Percentiles rank a stretch among this genome's conserved stretches.
These are phyloP conservation scores for Gossypium australe DNA, from an alignment of 345 rosid genomes.

Conservation along the genomic window DNA sequence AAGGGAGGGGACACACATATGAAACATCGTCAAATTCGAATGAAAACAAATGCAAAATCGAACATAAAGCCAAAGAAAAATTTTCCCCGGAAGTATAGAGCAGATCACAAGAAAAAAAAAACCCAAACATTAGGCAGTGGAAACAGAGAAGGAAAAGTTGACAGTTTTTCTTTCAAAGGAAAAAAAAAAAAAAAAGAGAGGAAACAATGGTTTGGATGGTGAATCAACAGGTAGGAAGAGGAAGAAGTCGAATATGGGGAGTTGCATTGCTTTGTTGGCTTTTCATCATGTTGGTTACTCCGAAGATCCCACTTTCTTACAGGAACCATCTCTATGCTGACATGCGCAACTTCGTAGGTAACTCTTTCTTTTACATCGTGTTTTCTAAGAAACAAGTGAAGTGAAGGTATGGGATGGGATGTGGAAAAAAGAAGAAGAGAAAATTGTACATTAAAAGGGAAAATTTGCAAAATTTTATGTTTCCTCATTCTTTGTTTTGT, in stretches of 20 bases:
- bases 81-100: background rate
- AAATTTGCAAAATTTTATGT: too few relatives aligned
- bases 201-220: constrained; percentile 43
- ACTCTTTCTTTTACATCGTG: background rate
- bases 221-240: constrained; percentile 47
- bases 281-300: constrained; percentile 57
- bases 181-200: too few relatives aligned
- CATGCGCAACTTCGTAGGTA: constrained; percentile 84
- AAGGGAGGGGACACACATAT: background rate
- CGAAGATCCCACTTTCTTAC: constrained; percentile 54
- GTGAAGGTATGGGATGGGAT: too few relatives aligned
- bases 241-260: constrained; percentile 38
- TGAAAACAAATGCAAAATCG: background rate
- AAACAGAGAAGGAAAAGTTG: constrained; percentile 8
- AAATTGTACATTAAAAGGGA: background rate
- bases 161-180: background rate
- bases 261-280: constrained; percentile 55
- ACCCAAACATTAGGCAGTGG: background rate
- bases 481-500: constrained; percentile 19
- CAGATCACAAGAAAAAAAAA: background rate
- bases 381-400: background rate
- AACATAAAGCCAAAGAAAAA: background rate
- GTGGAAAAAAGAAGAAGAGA: background rate
- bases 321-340: constrained; percentile 56
- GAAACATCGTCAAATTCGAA: constrained; percentile 4